Percentiles rank a stretch among this genome's conserved stretches.
Evolutionary conservation across 1,139 yeast species (phyloP).

Genomic region (Kodamaea derodonti): DNA sequence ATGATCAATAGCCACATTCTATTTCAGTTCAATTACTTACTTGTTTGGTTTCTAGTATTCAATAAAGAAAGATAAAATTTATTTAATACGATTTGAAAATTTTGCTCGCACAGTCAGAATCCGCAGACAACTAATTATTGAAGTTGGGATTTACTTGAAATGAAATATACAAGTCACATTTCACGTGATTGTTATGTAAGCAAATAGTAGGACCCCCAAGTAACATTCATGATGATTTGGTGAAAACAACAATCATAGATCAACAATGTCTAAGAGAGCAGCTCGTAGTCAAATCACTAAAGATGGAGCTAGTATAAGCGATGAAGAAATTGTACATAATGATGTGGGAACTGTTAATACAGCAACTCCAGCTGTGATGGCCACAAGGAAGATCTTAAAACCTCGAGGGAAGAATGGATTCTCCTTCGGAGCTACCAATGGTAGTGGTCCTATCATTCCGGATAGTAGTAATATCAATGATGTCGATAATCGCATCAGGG

Average conservation of each 20-base stretch:
- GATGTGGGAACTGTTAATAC: conserved; percentile 20
- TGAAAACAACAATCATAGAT: conserved; percentile 2
- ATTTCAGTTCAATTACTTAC: not conserved
- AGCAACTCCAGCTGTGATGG: conserved; percentile 63
- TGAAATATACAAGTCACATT: not conserved
- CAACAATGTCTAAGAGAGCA: conserved; percentile 58
- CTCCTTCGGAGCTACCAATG: conserved; percentile 1
- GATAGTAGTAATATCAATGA: conserved; percentile 10
- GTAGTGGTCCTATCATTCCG: not conserved
- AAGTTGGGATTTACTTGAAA: not conserved
- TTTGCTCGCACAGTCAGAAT: not conserved
- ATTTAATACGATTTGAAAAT: not conserved
- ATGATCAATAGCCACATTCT: no score
- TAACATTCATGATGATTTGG: not conserved
- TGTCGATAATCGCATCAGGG: conserved; percentile 47
- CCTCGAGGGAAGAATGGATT: conserved; percentile 37
- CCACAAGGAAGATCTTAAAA: conserved; percentile 62
- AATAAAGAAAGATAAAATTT: not conserved
- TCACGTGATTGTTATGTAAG: not conserved
- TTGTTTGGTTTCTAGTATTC: conserved; percentile 2
- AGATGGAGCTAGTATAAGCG: conserved; percentile 31
- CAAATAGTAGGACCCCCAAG: not conserved
- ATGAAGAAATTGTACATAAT: conserved; percentile 34
- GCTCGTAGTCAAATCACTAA: conserved; percentile 59
- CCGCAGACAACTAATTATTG: not conserved